Conservation (phyloP, 495 filamentous ascomycete species). For the Neurospora sp. region DNA sequence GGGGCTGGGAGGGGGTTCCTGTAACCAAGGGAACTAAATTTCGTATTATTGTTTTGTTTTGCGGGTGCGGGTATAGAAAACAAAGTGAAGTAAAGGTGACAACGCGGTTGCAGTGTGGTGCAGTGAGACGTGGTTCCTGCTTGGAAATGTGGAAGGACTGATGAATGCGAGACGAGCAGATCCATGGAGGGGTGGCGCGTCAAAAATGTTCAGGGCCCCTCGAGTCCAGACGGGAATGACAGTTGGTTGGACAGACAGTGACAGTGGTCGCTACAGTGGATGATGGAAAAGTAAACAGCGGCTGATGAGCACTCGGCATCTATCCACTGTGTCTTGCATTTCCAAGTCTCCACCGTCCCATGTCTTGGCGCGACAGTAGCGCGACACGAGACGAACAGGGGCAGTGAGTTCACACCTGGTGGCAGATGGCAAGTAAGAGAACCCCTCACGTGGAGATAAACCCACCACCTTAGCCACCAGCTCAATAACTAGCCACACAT, state of each 20-base stretch:
- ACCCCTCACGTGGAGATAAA: not conserved
- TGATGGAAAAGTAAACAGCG: not conserved
- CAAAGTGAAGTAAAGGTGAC: not conserved
- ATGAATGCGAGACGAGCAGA: not conserved
- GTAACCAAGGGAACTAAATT: not conserved
- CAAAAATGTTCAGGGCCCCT: not conserved
- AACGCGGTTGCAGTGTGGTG: not conserved
- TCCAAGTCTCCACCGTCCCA: not conserved
- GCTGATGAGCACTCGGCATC: not conserved
- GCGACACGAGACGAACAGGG: not conserved
- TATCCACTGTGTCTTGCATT: not conserved
- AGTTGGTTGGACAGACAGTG: not conserved
- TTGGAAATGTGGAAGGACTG: not conserved
- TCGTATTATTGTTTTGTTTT: not conserved
- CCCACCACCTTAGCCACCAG: not conserved
- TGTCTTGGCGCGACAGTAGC: constrained; percentile 3
- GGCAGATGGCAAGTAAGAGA: not conserved
- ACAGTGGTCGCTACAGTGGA: not conserved
- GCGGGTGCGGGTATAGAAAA: not conserved
- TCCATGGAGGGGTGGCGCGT: not conserved
- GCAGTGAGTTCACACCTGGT: not conserved
- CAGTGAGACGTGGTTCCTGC: not conserved
- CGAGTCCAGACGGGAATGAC: not conserved
- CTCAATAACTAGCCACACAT: not conserved
- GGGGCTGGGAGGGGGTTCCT: not conserved